phyloP scores from a whole-genome alignment of 345 rosid genomes.

The Arabidopsis arenosa region DNA sequence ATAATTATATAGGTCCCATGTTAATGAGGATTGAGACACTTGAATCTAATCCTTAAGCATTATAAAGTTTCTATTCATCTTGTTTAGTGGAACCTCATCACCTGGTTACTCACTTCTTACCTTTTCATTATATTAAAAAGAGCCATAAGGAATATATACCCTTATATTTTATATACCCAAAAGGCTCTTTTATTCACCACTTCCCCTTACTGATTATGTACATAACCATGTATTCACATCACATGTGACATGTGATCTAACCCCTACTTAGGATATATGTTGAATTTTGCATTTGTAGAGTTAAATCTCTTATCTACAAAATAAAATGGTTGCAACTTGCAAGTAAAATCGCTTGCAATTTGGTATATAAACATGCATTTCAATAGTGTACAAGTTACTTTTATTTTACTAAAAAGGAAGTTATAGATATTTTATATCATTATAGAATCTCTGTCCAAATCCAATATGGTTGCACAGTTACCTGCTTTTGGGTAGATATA shows the following conservation, averaged over 20 bases:
- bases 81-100: slow-evolving; percentile 46
- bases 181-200: slow-evolving; percentile 32
- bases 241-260: slow-evolving; percentile 31
- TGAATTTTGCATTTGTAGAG: background rate
- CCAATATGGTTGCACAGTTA: slow-evolving; percentile 35
- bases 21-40: slow-evolving; percentile 41
- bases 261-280: slow-evolving; percentile 4
- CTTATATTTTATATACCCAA: slow-evolving; percentile 16
- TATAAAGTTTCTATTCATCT: slow-evolving; percentile 41
- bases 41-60: slow-evolving; percentile 48
- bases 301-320: slow-evolving; percentile 1
- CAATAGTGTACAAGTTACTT: slow-evolving; percentile 12
- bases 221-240: slow-evolving; percentile 39
- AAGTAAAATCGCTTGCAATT: slow-evolving; percentile 2
- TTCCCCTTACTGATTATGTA: slow-evolving; percentile 18
- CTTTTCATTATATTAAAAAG: slow-evolving; percentile 18
- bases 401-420: background rate
- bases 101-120: slow-evolving; percentile 38
- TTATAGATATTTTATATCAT: slow-evolving; percentile 32
- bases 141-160: slow-evolving; percentile 45
- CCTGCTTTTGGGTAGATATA: slow-evolving; percentile 32
- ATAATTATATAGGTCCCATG: slow-evolving; percentile 43
- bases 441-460: slow-evolving; percentile 34
- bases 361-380: slow-evolving; percentile 2
- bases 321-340: background rate